phyloP scores from a whole-genome alignment of 495 filamentous ascomycete species.

The Penicillium cataractarum region DNA sequence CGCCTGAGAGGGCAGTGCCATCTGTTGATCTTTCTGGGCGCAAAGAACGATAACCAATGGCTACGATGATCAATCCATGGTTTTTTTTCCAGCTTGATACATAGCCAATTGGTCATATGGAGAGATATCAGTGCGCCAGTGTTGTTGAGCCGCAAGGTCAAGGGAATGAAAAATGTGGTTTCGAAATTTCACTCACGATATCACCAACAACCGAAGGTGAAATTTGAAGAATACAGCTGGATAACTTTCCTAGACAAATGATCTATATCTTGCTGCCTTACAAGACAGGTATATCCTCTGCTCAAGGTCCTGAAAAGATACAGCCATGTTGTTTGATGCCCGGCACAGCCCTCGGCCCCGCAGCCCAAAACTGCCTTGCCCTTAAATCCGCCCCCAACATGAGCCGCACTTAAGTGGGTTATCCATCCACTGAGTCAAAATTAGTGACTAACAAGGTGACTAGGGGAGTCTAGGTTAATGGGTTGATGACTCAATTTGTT shows the following conservation, averaged over 20 bases:
- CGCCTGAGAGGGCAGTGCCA: not conserved
- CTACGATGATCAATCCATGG: not conserved
- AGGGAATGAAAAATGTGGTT: not conserved
- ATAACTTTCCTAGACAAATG: too few species aligned
- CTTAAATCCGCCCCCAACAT: not conserved
- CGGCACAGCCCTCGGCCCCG: not conserved
- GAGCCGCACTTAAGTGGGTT: not conserved
- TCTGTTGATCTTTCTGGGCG: not conserved
- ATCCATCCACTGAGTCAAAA: not conserved
- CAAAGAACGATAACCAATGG: not conserved
- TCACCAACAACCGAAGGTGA: not conserved
- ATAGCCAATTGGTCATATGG: not conserved
- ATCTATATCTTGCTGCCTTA: too few species aligned
- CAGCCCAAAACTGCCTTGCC: not conserved
- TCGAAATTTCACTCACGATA: not conserved
- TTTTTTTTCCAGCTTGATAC: not conserved
- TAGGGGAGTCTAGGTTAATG: not conserved
- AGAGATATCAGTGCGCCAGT: not conserved
- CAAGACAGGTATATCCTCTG: too few species aligned
- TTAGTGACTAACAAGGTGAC: not conserved
- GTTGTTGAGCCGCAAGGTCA: not conserved
- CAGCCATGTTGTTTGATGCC: not conserved
- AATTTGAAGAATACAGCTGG: too few species aligned
- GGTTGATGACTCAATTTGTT: not conserved
- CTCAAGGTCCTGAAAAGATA: too few species aligned